These are phyloP conservation scores for Rhodomyrtus psidioides DNA, from an alignment of 441 rosid species.

Conservation along the genomic window DNA sequence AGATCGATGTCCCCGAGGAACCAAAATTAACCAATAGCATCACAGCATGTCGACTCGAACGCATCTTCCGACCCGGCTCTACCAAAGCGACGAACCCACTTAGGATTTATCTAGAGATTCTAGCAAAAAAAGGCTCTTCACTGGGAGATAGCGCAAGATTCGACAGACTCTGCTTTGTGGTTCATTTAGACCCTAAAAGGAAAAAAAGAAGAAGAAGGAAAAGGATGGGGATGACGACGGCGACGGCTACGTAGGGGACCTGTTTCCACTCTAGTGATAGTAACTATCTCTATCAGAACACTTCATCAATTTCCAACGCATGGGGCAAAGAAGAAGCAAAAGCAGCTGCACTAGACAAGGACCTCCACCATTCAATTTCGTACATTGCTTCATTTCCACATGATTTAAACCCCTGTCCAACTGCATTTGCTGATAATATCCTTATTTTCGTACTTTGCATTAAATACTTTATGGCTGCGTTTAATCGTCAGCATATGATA, in stretches of 20 bases:
- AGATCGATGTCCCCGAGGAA: not conserved
- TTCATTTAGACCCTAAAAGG: not conserved
- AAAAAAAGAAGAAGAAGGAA: no score
- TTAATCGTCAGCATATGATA: no score
- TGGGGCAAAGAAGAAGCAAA: no score
- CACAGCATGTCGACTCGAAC: not conserved
- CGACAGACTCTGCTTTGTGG: not conserved
- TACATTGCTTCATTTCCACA: no score
- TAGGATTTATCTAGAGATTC: not conserved
- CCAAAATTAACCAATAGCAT: not conserved
- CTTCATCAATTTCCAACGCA: no score
- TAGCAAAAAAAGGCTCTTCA: not conserved
- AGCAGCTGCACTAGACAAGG: no score
- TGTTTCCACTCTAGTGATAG: no score
- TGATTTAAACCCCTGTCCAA: not conserved
- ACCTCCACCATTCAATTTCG: no score
- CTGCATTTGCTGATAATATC: not conserved
- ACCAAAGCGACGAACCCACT: not conserved
- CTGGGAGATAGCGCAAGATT: not conserved
- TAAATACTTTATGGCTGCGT: not conserved
- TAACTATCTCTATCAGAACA: no score
- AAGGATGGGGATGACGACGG: no score
- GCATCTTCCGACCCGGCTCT: not conserved
- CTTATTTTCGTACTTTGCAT: no score
- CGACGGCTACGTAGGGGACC: no score